Evolutionary conservation across 192 early-diverging fungal genomes (phyloP).

Genomic region (Backusella mclennaniae): DNA sequence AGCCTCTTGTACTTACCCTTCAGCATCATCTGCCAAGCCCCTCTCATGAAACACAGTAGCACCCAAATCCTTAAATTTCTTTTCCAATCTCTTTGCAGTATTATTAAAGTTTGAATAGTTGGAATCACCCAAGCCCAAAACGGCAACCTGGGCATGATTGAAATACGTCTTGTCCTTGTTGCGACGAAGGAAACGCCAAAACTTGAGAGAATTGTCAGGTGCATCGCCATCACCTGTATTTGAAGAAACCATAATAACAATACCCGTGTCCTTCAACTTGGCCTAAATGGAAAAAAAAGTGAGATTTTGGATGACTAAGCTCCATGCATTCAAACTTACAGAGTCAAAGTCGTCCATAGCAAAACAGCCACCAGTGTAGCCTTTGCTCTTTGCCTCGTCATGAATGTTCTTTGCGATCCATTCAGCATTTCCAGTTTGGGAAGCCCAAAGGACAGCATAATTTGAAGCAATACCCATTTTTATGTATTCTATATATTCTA

Average conservation of each 20-base stretch:
- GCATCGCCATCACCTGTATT: slow-evolving; percentile 97
- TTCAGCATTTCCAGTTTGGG: slow-evolving; percentile 95
- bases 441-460: slow-evolving; percentile 71
- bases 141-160: slow-evolving; percentile 42
- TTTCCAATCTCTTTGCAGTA: slow-evolving; percentile 78
- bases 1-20: slow-evolving; percentile 53
- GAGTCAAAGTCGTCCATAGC: slow-evolving; percentile 77
- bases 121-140: slow-evolving; percentile 85
- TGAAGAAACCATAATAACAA: slow-evolving; percentile 80
- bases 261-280: slow-evolving; percentile 29
- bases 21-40: slow-evolving; percentile 90
- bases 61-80: slow-evolving; percentile 71
- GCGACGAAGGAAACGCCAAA: slow-evolving; percentile 80
- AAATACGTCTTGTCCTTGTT: slow-evolving; percentile 65
- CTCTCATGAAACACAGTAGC: slow-evolving; percentile 71
- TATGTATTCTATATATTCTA: background rate
- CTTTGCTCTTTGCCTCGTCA: slow-evolving; percentile 69
- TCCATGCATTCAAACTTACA: slow-evolving; percentile 24
- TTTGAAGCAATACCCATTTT: slow-evolving; percentile 1
- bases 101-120: slow-evolving; percentile 95
- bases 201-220: slow-evolving; percentile 91
- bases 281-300: background rate
- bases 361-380: slow-evolving; percentile 60
- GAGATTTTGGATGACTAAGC: background rate
- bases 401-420: slow-evolving; percentile 86